Conservation (phyloP, 768 basidiomycete genomes). For the Suillus variegatus region DNA sequence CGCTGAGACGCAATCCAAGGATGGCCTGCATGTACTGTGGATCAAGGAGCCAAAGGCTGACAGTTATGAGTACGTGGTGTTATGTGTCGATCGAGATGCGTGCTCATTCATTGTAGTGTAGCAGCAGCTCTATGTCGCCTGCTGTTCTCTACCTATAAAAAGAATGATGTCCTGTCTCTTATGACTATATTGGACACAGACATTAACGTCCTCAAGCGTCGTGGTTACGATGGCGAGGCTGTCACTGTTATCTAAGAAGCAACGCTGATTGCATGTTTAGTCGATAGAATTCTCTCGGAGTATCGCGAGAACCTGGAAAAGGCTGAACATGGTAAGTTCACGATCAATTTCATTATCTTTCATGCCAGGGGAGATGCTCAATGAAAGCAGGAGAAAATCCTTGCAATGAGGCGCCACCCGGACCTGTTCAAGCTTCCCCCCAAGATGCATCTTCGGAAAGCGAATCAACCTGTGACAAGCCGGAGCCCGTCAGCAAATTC, state of each 20-base stretch:
- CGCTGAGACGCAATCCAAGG: slow-evolving; percentile 56
- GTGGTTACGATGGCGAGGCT: slow-evolving; percentile 75
- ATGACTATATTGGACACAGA: slow-evolving; percentile 91
- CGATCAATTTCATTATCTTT: not conserved
- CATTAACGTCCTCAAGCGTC: slow-evolving; percentile 69
- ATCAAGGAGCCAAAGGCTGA: slow-evolving; percentile 70
- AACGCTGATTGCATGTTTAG: not conserved
- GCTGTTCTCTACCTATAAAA: slow-evolving; percentile 70
- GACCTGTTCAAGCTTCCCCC: not conserved
- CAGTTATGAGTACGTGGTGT: slow-evolving; percentile 76
- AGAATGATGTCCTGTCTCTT: slow-evolving; percentile 82
- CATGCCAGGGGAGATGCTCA: not conserved
- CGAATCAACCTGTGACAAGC: not conserved
- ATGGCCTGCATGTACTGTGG: slow-evolving; percentile 58
- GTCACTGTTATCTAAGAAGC: not conserved
- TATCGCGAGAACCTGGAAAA: not conserved
- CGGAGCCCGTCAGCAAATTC: not conserved
- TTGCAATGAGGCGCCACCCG: not conserved
- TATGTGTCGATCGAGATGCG: slow-evolving; percentile 1
- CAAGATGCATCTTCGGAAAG: too few relatives aligned
- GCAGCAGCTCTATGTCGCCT: slow-evolving; percentile 76
- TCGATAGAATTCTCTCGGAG: slow-evolving; percentile 10
- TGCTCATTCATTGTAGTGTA: slow-evolving; percentile 49
- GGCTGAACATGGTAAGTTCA: not conserved
- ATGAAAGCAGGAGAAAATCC: not conserved